A percentile compares a stretch with the other conserved stretches of the same genome.
phyloP scores from a whole-genome alignment of 2,329 filamentous ascomycete species.

The Pezicula carpinea region DNA sequence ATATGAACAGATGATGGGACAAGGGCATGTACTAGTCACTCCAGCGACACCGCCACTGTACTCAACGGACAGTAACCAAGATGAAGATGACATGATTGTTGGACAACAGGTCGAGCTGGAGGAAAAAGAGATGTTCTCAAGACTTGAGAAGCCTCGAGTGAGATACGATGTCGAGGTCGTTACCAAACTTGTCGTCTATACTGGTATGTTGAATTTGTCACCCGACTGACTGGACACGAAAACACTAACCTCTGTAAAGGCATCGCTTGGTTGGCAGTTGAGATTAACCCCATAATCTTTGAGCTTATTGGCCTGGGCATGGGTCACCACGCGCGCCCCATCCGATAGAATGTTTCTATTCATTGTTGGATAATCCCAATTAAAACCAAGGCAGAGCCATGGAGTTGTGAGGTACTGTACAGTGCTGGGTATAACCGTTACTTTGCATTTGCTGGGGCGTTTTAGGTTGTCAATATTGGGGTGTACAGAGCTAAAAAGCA shows the following conservation, averaged over 20 bases:
- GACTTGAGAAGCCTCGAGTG: constrained; percentile 79
- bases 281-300: constrained; percentile 38
- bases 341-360: neutral
- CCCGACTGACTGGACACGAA: constrained; percentile 5
- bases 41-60: constrained; percentile 27
- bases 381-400: neutral
- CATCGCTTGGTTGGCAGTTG: constrained; percentile 72
- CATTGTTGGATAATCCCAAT: neutral
- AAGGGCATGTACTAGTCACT: constrained; percentile 43
- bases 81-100: constrained; percentile 32
- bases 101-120: constrained; percentile 47
- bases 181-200: constrained; percentile 92
- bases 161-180: constrained; percentile 98
- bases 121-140: constrained; percentile 78
- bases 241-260: constrained; percentile 36
- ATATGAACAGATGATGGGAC: constrained; percentile 72
- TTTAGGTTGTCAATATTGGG: neutral
- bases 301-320: constrained; percentile 37
- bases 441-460: constrained; percentile 1
- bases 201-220: constrained; percentile 55
- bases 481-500: neutral
- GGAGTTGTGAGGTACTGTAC: neutral
- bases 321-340: constrained; percentile 10
- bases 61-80: constrained; percentile 30
- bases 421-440: neutral